Base-by-base conservation (phyloP, 495 filamentous ascomycete genomes). In the Schizothecium vesticola region DNA sequence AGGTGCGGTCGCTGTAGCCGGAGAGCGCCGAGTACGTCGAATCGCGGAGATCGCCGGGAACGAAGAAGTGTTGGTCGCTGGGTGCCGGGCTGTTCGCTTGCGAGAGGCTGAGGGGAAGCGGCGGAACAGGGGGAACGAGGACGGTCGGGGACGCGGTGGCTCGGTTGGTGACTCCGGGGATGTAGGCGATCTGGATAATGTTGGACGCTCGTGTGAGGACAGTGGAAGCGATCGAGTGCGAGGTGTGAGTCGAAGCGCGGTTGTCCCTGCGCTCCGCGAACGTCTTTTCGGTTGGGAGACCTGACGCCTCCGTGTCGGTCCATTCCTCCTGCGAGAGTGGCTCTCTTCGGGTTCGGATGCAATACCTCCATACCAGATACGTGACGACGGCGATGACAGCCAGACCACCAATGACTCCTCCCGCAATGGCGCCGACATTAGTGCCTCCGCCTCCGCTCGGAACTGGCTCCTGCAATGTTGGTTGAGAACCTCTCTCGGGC, bases 101-200 rank as follows among this genome's bases (percentile, higher is more conserved):
- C 6, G 87, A 85, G 51, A 85, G 79, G 12, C 86, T 85, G 74
- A 90, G 87, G 60, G 95, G 94, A 70, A 98, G 90, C 28, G 95
- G 93, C 59, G 95, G 95, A 13, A 99, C 93, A 0, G 95, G 95
- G 26, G 93, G 94, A 21, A 96, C 89, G 36, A 96, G 85, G n/a
- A 92, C 81, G 36, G 88, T 89, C 10, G 93, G 92, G 1, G 91
- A 93, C 29, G 91, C 86, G 2, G 90, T 88, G 4, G 93, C 93
- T 59, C 95, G 86, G 80, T 97, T 97, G 65, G 93, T 98, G 75
- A 98, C 94, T 59, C 95, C 95, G 61, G 95, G 95, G 71, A 99
- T 97, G 78, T 97, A 99, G 58, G 96, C 95, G 77, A 99, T 99
- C 80, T 98, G 95, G 69, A 99, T 99, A 76, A 99, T 92, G 80